Base-by-base conservation (phyloP, 2,329 filamentous ascomycete genomes). In the Colletotrichum chrysophilum region DNA sequence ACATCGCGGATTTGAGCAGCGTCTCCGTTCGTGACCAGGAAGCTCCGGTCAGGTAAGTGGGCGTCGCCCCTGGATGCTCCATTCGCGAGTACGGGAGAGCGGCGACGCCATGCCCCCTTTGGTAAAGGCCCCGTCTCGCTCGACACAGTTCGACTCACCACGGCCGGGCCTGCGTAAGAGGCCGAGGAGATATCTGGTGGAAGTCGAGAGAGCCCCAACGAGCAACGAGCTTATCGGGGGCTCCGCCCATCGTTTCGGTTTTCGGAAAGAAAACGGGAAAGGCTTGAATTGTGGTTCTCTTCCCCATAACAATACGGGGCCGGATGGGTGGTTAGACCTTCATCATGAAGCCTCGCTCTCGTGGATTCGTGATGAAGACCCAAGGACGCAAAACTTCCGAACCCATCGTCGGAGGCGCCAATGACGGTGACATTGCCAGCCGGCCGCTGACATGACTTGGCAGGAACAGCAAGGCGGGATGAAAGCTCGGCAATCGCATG, bases 401-500 rank as follows among this genome's bases (percentile, higher is more conserved):
- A 13, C 32, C 28, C 43, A 30, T 64, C 48, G 48, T 30, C 14
- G 26, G 28, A 30, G 10, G 14, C 38, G 52, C 30, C 38, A 66
- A 58, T 56, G 61, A 48, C 64, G 28, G 64, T 75, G 69, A 58
- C 65, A 60, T 60, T 68, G 12, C 48, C 73, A 69, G 65, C 34
- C 65, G 24, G 43, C 48, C 58, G 36, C n/a, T 76, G 74, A 74
- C 65, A 65, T 69, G 58, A 36, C 70, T 69, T 74, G 74, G 56
- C 74, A 69, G 36, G 36, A 65, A 36, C 21, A 65, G 58, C 36
- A 52, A 60, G 58, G 74, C 64, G 70, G 70, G 74, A 76, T 65
- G 74, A 76, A 76, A 76, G 65, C n/a, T 74, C 70, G 65, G 58
- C 48, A 68, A 52, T n/a, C 26, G 32, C n/a, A 74, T 30, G 58